Evolutionary conservation across 1,139 yeast genomes (phyloP).

Genomic region (Yarrowia galli): DNA sequence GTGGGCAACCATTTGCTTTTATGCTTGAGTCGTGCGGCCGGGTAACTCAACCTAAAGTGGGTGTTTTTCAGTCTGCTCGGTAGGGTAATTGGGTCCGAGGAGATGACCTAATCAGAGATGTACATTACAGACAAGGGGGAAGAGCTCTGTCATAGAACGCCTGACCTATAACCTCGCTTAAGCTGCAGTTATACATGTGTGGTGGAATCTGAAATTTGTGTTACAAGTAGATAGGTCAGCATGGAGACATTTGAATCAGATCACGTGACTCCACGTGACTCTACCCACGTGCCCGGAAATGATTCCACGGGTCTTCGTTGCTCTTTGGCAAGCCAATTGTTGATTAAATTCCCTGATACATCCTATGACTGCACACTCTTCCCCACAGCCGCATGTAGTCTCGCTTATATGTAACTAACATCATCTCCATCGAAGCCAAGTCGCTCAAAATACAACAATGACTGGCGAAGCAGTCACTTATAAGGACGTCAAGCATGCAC

Average conservation of each 20-base stretch:
- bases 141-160: neutral
- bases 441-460: slow-evolving; percentile 3
- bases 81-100: slow-evolving; percentile 5
- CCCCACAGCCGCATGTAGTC: slow-evolving; percentile 12
- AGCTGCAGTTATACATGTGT: slow-evolving; percentile 13
- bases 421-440: neutral
- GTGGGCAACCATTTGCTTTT: slow-evolving; percentile 20
- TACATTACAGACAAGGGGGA: neutral
- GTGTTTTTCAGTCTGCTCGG: slow-evolving; percentile 15
- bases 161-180: slow-evolving; percentile 2
- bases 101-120: neutral
- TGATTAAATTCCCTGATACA: neutral
- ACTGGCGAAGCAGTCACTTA: neutral
- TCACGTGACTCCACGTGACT: neutral
- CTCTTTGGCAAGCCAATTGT: neutral
- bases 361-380: neutral
- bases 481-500: slow-evolving; percentile 31
- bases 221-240: too few species aligned
- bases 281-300: neutral
- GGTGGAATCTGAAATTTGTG: too few species aligned
- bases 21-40: slow-evolving; percentile 22
- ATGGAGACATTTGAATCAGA: too few species aligned
- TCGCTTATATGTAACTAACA: neutral
- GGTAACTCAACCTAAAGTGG: slow-evolving; percentile 17
- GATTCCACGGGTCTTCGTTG: neutral